Conservation (phyloP, 2,329 filamentous ascomycete species). For the Polychaeton citri region DNA sequence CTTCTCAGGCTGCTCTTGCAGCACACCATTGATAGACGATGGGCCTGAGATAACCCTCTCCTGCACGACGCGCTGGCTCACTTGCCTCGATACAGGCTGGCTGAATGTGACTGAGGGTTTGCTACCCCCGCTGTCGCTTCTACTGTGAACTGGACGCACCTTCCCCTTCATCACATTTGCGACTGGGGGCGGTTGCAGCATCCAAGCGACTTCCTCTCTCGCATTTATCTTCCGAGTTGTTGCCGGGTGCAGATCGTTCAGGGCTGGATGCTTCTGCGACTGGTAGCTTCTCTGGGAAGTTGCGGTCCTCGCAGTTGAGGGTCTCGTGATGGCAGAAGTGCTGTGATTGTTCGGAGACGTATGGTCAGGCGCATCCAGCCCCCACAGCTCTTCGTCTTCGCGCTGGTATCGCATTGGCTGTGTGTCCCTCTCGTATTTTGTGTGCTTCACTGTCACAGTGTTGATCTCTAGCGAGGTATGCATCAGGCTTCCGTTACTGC, state of each 20-base stretch:
- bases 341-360: background rate
- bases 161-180: slow-evolving; percentile 87
- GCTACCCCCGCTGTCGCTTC: slow-evolving; percentile 37
- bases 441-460: background rate
- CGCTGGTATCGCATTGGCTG: slow-evolving; percentile 53
- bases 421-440: background rate
- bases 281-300: slow-evolving; percentile 17
- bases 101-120: slow-evolving; percentile 10
- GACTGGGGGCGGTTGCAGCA: slow-evolving; percentile 82
- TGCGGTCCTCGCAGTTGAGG: slow-evolving; percentile 9
- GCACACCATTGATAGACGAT: slow-evolving; percentile 22
- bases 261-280: slow-evolving; percentile 36
- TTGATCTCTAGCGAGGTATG: slow-evolving; percentile 13
- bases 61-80: slow-evolving; percentile 25
- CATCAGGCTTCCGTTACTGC: slow-evolving; percentile 29
- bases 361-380: background rate
- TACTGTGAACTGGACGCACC: slow-evolving; percentile 48
- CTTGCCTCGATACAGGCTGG: slow-evolving; percentile 17
- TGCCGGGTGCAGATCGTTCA: slow-evolving; percentile 57
- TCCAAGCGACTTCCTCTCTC: slow-evolving; percentile 63
- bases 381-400: slow-evolving; percentile 76
- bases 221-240: slow-evolving; percentile 17
- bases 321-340: slow-evolving; percentile 19
- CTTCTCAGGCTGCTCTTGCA: slow-evolving; percentile 9
- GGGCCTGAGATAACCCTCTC: slow-evolving; percentile 14